Evolutionary conservation across 148 eudicot genomes (phyloP).

Genomic region (Silene uniflora): DNA sequence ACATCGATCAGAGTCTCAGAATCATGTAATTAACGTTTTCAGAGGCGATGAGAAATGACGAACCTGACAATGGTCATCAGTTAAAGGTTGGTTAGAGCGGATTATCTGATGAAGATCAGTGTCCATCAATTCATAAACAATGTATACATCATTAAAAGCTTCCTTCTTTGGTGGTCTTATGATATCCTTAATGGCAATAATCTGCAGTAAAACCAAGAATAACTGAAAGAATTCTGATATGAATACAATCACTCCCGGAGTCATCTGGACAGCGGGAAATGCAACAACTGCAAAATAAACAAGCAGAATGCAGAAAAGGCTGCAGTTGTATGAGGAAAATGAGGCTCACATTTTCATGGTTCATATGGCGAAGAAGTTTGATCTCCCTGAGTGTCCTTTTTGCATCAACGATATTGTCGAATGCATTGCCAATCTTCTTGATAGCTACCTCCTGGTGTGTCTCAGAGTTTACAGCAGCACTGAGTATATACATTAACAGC

Average conservation of each 20-base stretch:
- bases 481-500: constrained; percentile 24
- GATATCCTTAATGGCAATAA: constrained; percentile 62
- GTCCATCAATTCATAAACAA: constrained; percentile 77
- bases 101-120: constrained; percentile 79
- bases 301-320: neutral
- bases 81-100: constrained; percentile 56
- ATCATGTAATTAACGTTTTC: too few relatives aligned
- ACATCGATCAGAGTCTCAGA: too few relatives aligned
- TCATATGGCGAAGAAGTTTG: constrained; percentile 69
- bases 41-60: neutral
- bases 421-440: constrained; percentile 84
- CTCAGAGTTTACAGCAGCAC: constrained; percentile 76
- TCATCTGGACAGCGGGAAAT: too few relatives aligned
- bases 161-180: constrained; percentile 61
- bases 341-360: constrained; percentile 64
- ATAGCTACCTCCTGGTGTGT: constrained; percentile 72
- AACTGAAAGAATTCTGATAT: neutral
- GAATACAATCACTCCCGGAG: too few relatives aligned
- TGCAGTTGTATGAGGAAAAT: too few relatives aligned
- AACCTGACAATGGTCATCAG: constrained; percentile 67
- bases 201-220: constrained; percentile 28
- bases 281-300: neutral
- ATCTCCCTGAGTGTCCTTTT: constrained; percentile 81
- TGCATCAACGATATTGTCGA: constrained; percentile 72
- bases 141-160: constrained; percentile 61